Conservation (phyloP, 352 stramenopile genomes). For the Globisporangium heterothallicum region DNA sequence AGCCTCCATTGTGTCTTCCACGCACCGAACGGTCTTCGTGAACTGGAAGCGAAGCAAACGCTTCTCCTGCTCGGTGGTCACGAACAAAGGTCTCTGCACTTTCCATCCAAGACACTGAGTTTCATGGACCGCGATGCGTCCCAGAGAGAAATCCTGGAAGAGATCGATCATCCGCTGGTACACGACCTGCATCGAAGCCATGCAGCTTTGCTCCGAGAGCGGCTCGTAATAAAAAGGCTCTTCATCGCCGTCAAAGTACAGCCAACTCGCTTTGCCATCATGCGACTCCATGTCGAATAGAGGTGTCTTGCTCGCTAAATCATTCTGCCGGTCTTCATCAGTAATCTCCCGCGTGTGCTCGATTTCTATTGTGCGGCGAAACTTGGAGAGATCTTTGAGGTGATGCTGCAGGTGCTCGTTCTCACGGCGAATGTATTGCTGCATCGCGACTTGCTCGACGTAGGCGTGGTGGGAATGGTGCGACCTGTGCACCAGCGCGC, state of each 20-base stretch:
- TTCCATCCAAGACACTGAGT: slow-evolving; percentile 33
- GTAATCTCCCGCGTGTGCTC: slow-evolving; percentile 2
- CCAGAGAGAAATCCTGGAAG: slow-evolving; percentile 27
- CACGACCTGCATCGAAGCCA: slow-evolving; percentile 22
- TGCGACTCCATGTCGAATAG: not conserved
- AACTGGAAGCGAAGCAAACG: slow-evolving; percentile 39
- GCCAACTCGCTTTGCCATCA: slow-evolving; percentile 18
- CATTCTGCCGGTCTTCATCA: not conserved
- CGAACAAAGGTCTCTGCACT: slow-evolving; percentile 22
- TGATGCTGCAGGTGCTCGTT: slow-evolving; percentile 30
- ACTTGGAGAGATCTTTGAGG: slow-evolving; percentile 27
- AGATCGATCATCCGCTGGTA: slow-evolving; percentile 30
- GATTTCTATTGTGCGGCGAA: slow-evolving; percentile 22
- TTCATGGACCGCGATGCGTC: slow-evolving; percentile 22
- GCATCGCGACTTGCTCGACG: slow-evolving; percentile 20
- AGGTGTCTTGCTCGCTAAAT: not conserved
- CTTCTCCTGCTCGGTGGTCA: slow-evolving; percentile 8
- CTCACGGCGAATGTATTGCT: slow-evolving; percentile 30
- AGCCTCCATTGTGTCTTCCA: slow-evolving; percentile 32
- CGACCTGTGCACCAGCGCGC: slow-evolving; percentile 10
- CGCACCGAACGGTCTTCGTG: slow-evolving; percentile 26
- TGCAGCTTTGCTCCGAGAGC: slow-evolving; percentile 20
- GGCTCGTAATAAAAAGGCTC: slow-evolving; percentile 35
- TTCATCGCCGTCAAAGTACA: slow-evolving; percentile 31
- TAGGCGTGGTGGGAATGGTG: slow-evolving; percentile 19